Conservation (phyloP, 495 filamentous ascomycete genomes). For the Aspergillus diversus region DNA sequence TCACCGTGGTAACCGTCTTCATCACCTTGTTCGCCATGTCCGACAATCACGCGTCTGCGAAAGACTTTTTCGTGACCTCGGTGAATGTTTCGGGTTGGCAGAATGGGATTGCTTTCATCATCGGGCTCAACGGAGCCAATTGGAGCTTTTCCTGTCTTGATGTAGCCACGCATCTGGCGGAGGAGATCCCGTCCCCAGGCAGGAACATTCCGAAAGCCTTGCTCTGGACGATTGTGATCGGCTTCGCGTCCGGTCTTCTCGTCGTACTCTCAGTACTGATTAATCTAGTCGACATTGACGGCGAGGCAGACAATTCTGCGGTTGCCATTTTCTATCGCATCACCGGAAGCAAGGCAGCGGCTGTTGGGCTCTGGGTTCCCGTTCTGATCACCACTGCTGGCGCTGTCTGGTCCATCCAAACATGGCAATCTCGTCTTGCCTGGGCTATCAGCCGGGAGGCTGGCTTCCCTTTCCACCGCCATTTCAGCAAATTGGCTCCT, state of each 20-base stretch:
- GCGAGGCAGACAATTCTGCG: neutral
- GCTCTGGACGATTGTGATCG: slow-evolving; percentile 61
- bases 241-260: slow-evolving; percentile 37
- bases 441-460: neutral
- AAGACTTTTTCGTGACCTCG: slow-evolving; percentile 59
- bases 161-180: slow-evolving; percentile 64
- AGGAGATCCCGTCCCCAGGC: slow-evolving; percentile 58
- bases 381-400: neutral
- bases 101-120: slow-evolving; percentile 66
- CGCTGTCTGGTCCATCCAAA: neutral
- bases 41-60: neutral
- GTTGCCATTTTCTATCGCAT: neutral
- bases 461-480: neutral
- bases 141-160: slow-evolving; percentile 66
- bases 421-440: neutral
- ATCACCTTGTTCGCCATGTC: slow-evolving; percentile 1
- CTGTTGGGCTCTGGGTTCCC: neutral
- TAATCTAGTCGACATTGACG: neutral
- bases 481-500: neutral
- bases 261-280: neutral
- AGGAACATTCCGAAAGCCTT: slow-evolving; percentile 55
- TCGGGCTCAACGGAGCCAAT: slow-evolving; percentile 64
- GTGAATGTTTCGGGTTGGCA: slow-evolving; percentile 66
- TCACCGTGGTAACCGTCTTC: neutral
- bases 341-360: neutral